Percentiles rank a stretch among this genome's conserved stretches.
Evolutionary conservation across 2,329 filamentous ascomycete genomes (phyloP).

Genomic region (Xylariaceae sp.): DNA sequence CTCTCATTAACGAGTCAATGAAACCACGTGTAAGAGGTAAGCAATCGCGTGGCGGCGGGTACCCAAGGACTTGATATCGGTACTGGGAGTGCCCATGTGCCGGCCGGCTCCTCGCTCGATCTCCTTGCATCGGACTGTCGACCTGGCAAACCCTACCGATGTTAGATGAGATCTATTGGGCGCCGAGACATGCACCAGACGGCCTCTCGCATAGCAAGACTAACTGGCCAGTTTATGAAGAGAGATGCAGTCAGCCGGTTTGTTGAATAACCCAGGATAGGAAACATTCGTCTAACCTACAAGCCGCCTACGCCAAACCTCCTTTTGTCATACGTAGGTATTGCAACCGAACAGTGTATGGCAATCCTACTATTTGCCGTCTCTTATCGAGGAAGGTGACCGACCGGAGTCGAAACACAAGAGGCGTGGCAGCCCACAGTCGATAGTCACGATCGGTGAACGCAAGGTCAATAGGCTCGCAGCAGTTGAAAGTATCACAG

Average conservation of each 20-base stretch:
- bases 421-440: neutral
- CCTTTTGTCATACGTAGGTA: neutral
- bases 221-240: neutral
- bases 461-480: neutral
- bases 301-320: neutral
- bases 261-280: neutral
- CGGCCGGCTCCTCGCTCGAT: neutral
- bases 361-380: neutral
- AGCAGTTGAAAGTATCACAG: neutral
- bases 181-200: slow-evolving; percentile 9
- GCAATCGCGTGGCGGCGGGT: neutral
- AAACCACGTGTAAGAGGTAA: neutral
- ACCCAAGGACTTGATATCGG: neutral
- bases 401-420: neutral
- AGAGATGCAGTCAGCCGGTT: slow-evolving; percentile 1
- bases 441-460: neutral
- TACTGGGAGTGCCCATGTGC: slow-evolving; percentile 14
- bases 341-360: neutral
- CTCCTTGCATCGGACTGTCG: neutral
- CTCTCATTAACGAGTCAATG: neutral
- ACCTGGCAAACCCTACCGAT: slow-evolving; percentile 1
- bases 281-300: neutral
- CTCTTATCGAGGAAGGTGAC: neutral
- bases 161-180: neutral
- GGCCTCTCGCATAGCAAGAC: slow-evolving; percentile 4